Evolutionary conservation across 192 early-diverging fungal genomes (phyloP), one percentile per base, ranked within the genome.

Genomic region (Gorgonomyces haynaldii): DNA sequence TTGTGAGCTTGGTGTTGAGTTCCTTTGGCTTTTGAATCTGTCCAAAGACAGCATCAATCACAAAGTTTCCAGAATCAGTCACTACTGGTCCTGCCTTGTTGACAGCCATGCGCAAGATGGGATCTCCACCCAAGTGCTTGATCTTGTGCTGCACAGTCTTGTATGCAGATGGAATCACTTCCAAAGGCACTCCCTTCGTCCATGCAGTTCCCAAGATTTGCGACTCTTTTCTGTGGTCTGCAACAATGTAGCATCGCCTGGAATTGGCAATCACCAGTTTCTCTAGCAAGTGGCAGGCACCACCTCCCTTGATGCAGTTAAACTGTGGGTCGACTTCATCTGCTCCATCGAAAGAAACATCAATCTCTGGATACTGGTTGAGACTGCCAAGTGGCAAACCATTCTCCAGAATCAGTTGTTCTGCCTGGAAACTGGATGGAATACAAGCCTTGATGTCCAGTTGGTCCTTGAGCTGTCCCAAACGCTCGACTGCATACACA

Each of bases 271-370:
- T 89, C 28, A 96, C 87, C 8, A 93, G 73, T 69, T 93, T 93
- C 58, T 96, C 92, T 56, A 86, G 88, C 49, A 96, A 64, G 40
- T 96, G 92, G 40, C 88, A 89, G 21, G 67, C 92, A 42, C 92
- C 92, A 20, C 92, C 92, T 17, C 92, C 46, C 68, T 96, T 96
- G 67, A 96, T 96, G 16, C 78, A 85, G 60, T 94, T 92, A 52
- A 93, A 66, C 50, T 78, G 60, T 9, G 81, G 47, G 53, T 96
- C 92, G 24, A 84, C 79, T 48, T 76, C 74, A 43, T 74, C 83
- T 2, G 92, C 92, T 16, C 92, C 90, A 41, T 96, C 92, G 58
- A 96, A 91, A 24, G 87, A 83, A 16, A 92, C 83, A 55, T 93
- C 87, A 44, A 90, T 77, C 13, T 64, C 58, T 0, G 87, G 77